Evolutionary conservation across 2,329 filamentous ascomycete genomes (phyloP).

Genomic region (Cladosporium sp.): DNA sequence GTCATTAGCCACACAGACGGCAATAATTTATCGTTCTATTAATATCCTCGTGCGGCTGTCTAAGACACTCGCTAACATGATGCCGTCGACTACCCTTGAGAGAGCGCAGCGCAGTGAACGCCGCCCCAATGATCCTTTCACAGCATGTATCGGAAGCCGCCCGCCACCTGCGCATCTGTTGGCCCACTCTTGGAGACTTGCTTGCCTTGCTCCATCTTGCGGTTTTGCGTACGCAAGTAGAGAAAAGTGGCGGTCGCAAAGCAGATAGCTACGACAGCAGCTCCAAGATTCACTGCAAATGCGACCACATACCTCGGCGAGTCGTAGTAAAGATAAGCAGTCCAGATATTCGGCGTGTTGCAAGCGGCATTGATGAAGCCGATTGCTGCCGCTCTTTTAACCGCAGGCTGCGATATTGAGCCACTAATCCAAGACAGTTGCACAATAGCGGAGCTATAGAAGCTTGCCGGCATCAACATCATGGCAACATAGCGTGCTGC

Average conservation of each 20-base stretch:
- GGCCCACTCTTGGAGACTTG: constrained; percentile 27
- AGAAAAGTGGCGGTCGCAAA: constrained; percentile 24
- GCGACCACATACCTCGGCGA: constrained; percentile 16
- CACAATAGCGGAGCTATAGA: constrained; percentile 35
- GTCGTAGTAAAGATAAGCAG: constrained; percentile 33
- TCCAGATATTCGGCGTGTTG: constrained; percentile 45
- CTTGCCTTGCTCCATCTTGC: constrained; percentile 30
- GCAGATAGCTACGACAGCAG: constrained; percentile 25
- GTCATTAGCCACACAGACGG: not conserved
- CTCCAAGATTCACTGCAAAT: constrained; percentile 26
- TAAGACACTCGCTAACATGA: not conserved
- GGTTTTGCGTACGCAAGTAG: constrained; percentile 22
- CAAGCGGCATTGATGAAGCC: constrained; percentile 36
- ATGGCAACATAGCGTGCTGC: constrained; percentile 62
- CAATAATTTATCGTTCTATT: not conserved
- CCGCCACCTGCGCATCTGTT: constrained; percentile 26
- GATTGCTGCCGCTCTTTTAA: constrained; percentile 36
- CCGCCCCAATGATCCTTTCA: constrained; percentile 17
- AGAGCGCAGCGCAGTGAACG: not conserved
- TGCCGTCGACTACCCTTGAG: not conserved
- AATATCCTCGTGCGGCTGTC: not conserved
- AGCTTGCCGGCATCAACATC: constrained; percentile 46
- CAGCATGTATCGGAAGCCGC: constrained; percentile 32
- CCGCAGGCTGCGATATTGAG: constrained; percentile 32
- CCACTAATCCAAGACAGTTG: constrained; percentile 50